Conservation (phyloP, 441 rosid genomes). For the Pelargonium cotyledonis region DNA sequence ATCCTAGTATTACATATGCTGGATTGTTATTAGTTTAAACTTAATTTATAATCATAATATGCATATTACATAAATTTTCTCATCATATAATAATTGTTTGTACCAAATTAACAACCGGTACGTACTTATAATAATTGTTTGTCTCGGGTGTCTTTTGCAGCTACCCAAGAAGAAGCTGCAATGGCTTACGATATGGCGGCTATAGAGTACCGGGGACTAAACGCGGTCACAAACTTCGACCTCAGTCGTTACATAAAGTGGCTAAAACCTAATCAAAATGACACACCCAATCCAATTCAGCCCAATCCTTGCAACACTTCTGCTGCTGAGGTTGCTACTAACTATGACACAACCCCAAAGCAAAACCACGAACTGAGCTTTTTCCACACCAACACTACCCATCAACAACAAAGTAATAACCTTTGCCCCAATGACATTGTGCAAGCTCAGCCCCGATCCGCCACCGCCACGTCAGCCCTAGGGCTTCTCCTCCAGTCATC, state of each 20-base stretch:
- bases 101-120: too few relatives aligned
- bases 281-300: neutral
- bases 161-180: slow-evolving; percentile 62
- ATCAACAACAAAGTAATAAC: neutral
- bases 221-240: slow-evolving; percentile 61
- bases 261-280: slow-evolving; percentile 38
- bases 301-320: too few relatives aligned
- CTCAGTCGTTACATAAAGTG: slow-evolving; percentile 49
- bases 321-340: too few relatives aligned
- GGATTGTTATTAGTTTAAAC: too few relatives aligned
- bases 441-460: slow-evolving; percentile 17
- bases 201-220: slow-evolving; percentile 42
- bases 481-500: slow-evolving; percentile 56
- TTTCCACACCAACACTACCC: slow-evolving; percentile 24
- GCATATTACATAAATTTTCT: too few relatives aligned
- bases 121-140: too few relatives aligned
- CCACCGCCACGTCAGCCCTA: slow-evolving; percentile 53
- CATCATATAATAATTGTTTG: too few relatives aligned
- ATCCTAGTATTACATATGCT: too few relatives aligned
- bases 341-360: slow-evolving; percentile 1
- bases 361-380: slow-evolving; percentile 27
- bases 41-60: too few relatives aligned
- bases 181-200: slow-evolving; percentile 45
- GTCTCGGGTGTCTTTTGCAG: slow-evolving; percentile 16
- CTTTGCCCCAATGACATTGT: neutral